Percentiles rank a stretch among this genome's conserved stretches.
Conservation (phyloP, 345 rosid genomes). For the Cardamine resedifolia region DNA sequence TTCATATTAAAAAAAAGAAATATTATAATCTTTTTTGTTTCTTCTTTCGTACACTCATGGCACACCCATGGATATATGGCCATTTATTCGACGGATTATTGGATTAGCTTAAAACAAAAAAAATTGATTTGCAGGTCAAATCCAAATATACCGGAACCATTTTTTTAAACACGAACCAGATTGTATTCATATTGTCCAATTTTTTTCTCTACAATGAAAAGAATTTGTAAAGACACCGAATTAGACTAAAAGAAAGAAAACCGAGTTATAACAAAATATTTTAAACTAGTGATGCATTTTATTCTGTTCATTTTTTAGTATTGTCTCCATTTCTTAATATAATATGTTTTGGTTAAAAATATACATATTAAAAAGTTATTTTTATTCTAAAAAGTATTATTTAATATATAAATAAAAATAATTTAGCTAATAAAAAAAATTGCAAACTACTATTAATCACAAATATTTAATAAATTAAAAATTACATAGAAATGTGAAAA, state of each 20-base stretch:
- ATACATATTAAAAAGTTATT: too few relatives aligned
- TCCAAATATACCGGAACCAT: conserved; percentile 22
- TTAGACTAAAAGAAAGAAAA: neutral
- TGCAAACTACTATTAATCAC: too few relatives aligned
- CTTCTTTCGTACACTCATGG: conserved; percentile 30
- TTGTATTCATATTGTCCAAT: neutral
- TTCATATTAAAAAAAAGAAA: neutral
- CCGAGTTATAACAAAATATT: neutral
- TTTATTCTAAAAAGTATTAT: too few relatives aligned
- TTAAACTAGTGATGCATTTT: neutral
- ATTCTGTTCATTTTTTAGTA: too few relatives aligned
- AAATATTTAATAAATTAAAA: too few relatives aligned
- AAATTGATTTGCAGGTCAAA: neutral
- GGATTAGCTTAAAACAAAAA: too few relatives aligned
- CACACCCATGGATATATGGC: too few relatives aligned
- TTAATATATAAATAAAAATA: too few relatives aligned
- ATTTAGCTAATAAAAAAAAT: too few relatives aligned
- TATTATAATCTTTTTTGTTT: neutral
- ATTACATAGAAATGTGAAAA: too few relatives aligned
- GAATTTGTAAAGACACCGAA: neutral
- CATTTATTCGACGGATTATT: neutral
- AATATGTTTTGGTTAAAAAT: too few relatives aligned
- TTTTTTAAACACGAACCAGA: neutral
- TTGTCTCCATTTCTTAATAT: too few relatives aligned
- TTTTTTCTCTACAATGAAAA: neutral